Evolutionary conservation across 2,329 filamentous ascomycete genomes (phyloP).

Genomic region (Mollisia scopiformis): DNA sequence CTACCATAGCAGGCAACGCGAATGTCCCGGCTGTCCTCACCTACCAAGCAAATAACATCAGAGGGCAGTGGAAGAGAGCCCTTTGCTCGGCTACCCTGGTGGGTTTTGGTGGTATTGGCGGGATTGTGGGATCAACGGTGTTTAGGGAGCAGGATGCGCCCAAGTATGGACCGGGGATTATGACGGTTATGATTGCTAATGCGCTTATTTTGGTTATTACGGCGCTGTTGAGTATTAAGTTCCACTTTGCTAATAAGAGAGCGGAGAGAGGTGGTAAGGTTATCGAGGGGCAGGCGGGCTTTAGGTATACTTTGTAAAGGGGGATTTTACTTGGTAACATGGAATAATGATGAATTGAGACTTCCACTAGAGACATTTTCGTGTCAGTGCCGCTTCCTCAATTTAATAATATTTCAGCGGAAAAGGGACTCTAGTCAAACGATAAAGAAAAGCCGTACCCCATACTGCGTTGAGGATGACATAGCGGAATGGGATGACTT

Average conservation of each 20-base stretch:
- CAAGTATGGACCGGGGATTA: slow-evolving; percentile 44
- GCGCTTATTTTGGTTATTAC: slow-evolving; percentile 31
- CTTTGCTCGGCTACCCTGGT: slow-evolving; percentile 77
- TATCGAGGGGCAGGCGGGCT: slow-evolving; percentile 38
- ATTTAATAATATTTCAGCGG: no score
- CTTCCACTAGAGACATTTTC: no score
- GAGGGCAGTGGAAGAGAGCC: slow-evolving; percentile 86
- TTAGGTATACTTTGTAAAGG: slow-evolving; percentile 38
- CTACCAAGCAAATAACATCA: slow-evolving; percentile 80
- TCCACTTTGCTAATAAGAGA: slow-evolving; percentile 36
- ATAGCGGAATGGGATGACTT: no score
- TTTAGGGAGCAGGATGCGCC: slow-evolving; percentile 63
- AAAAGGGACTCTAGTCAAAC: no score
- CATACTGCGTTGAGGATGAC: no score
- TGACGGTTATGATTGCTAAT: slow-evolving; percentile 22
- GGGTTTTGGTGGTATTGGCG: slow-evolving; percentile 76
- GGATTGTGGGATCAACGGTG: slow-evolving; percentile 74
- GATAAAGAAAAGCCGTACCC: no score
- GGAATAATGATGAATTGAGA: no score
- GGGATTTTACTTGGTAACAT: no score
- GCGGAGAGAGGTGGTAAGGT: slow-evolving; percentile 36
- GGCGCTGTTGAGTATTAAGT: slow-evolving; percentile 31
- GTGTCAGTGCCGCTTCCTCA: no score
- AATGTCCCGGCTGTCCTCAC: slow-evolving; percentile 77
- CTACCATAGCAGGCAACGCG: slow-evolving; percentile 60